phyloP scores from a whole-genome alignment of 768 basidiomycete species.

The Rhodotorula taiwanensis region DNA sequence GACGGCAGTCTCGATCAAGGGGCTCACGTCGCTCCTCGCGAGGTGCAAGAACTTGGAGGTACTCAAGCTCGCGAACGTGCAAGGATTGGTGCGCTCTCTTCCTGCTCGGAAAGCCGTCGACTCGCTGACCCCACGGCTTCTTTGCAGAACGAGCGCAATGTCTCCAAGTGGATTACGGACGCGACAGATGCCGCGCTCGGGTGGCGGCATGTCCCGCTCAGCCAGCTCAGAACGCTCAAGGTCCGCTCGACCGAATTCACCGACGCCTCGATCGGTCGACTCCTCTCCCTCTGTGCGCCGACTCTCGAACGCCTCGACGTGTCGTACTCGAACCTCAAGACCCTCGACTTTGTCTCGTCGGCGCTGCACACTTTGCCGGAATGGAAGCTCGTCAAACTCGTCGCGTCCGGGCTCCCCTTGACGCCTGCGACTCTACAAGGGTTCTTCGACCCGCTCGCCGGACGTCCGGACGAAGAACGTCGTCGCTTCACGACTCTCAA shows the following conservation, averaged over 20 bases:
- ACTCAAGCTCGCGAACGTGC: slow-evolving; percentile 36
- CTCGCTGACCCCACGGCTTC: not conserved
- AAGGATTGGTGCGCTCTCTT: slow-evolving; percentile 15
- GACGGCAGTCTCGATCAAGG: slow-evolving; percentile 33
- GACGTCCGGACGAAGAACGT: slow-evolving; percentile 8
- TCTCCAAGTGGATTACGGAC: slow-evolving; percentile 17
- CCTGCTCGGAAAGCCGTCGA: not conserved
- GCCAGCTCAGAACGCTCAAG: slow-evolving; percentile 33
- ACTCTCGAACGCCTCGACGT: slow-evolving; percentile 37
- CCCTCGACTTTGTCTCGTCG: slow-evolving; percentile 35
- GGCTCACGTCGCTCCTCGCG: slow-evolving; percentile 26
- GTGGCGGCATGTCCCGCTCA: slow-evolving; percentile 27
- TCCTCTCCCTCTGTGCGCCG: slow-evolving; percentile 32
- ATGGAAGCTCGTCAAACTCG: slow-evolving; percentile 36
- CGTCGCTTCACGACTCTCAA: slow-evolving; percentile 28
- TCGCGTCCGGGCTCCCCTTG: slow-evolving; percentile 34
- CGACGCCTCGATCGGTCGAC: slow-evolving; percentile 32
- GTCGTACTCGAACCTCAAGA: slow-evolving; percentile 32
- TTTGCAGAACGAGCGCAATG: slow-evolving; percentile 28
- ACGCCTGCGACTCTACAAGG: slow-evolving; percentile 25
- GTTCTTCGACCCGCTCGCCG: slow-evolving; percentile 32
- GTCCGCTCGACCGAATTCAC: slow-evolving; percentile 35
- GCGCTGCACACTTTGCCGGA: slow-evolving; percentile 20
- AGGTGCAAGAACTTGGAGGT: slow-evolving; percentile 33
- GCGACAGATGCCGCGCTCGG: slow-evolving; percentile 24